Evolutionary conservation across 1,139 yeast species (phyloP), one percentile per base, ranked within the genome.

Genomic region (Yamadazyma triangularis): DNA sequence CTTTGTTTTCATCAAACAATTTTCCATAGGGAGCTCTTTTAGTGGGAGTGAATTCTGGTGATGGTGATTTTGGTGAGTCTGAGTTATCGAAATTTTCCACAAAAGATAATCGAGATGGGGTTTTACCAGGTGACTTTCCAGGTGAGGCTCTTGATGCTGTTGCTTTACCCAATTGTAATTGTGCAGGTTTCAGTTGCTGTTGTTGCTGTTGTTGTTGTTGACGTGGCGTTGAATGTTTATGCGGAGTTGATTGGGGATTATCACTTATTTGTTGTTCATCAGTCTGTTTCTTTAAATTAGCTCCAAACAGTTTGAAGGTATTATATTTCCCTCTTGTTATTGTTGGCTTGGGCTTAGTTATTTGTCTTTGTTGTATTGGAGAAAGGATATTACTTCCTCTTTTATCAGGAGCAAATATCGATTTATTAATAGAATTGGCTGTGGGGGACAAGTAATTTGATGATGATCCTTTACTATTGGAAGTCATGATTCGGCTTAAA

Each of bases 21-120:
- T 12, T 24, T 9, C 26, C 27, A n/a, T 25, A 29, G 24, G 41
- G 36, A 3, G 29, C 29, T 26, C 41, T 30, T 13, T 40, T 46
- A 11, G 35, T 30, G 1, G 62, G 64, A 1, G 61, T 52, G 33
- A 56, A 51, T 15, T 54, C 59, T 2, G 60, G 58, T 1, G 60
- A 51, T 4, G 51, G 50, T 3, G 47, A 38, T 13, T 40, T 37
- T 3, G 55, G 45, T 7, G 44, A 45, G 5, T 56, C 56, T 14
- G 41, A 30, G 10, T 28, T 42, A 22, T 58, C 63, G 30, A 57
- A 57, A 21, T 45, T 45, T 24, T 48, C 51, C 7, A 56, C 47
- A 32, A 48, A 50, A 11, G 58, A 53, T 8, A 42, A 39, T 15
- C 48, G 34, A 5, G 55, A 35, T 2, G 55, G 52, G 1, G 60